Conservation (phyloP, 345 rosid genomes). For the Gossypium raimondii region DNA sequence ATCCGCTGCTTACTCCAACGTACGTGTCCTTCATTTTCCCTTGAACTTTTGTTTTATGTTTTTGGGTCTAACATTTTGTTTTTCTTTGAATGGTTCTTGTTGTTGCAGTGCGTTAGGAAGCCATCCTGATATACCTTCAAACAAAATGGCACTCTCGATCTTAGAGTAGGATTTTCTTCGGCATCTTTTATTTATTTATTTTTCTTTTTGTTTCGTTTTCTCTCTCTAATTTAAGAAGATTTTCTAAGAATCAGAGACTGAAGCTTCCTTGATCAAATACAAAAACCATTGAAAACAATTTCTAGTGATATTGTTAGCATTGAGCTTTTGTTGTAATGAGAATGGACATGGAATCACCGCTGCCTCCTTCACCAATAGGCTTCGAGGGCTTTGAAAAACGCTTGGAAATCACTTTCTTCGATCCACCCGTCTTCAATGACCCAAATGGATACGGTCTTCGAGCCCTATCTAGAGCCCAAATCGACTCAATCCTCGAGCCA, state of each 20-base stretch:
- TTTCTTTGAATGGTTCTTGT: not conserved
- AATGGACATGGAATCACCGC: conserved; percentile 18
- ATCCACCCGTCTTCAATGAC: conserved; percentile 47
- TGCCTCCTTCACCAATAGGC: conserved; percentile 40
- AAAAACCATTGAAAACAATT: not conserved
- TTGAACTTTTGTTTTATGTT: not conserved
- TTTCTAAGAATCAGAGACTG: not conserved
- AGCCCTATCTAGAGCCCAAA: conserved; percentile 40
- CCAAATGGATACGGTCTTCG: conserved; percentile 53
- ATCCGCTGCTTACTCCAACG: conserved; percentile 85
- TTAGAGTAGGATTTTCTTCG: conserved; percentile 27
- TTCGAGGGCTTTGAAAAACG: conserved; percentile 82
- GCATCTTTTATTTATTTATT: not conserved
- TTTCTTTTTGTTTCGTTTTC: not conserved
- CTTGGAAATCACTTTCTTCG: conserved; percentile 53
- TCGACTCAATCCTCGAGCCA: conserved; percentile 53
- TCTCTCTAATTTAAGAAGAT: not conserved
- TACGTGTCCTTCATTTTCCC: conserved; percentile 8
- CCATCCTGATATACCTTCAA: conserved; percentile 59
- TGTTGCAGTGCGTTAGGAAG: conserved; percentile 66
- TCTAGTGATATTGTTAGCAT: not conserved
- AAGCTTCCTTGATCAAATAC: not conserved
- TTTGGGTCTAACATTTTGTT: not conserved
- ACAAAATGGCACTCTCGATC: not conserved
- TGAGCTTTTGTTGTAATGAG: not conserved